These are phyloP conservation scores for Elymus sibiricus DNA, from an alignment of 176 grass and related monocot genomes.

Conservation along the genomic window DNA sequence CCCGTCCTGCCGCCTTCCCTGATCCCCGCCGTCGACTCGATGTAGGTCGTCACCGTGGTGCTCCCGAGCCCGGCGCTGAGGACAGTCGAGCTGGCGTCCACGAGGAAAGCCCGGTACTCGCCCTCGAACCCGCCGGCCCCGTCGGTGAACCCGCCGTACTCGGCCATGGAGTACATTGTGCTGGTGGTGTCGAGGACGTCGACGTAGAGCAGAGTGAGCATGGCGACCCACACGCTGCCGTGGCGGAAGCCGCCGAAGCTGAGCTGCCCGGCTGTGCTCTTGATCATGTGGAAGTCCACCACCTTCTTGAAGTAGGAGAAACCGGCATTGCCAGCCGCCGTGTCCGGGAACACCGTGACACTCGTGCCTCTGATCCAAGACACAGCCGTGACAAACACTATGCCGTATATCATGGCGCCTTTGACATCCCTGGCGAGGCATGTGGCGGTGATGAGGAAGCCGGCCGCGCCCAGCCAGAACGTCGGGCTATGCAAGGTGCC, in stretches of 20 bases:
- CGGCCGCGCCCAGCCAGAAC: slow-evolving; percentile 65
- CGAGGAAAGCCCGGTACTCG: slow-evolving; percentile 61
- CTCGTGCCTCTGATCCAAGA: slow-evolving; percentile 59
- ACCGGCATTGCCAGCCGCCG: slow-evolving; percentile 40
- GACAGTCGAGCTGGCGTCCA: slow-evolving; percentile 51
- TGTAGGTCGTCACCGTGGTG: slow-evolving; percentile 62
- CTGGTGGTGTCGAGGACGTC: slow-evolving; percentile 71
- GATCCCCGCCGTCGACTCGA: slow-evolving; percentile 71
- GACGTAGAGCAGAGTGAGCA: slow-evolving; percentile 64
- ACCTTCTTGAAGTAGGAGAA: slow-evolving; percentile 66
- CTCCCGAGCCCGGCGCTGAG: slow-evolving; percentile 57
- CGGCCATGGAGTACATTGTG: slow-evolving; percentile 75
- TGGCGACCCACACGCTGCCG: slow-evolving; percentile 39
- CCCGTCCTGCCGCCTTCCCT: slow-evolving; percentile 67
- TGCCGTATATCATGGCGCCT: slow-evolving; percentile 73
- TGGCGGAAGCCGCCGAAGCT: slow-evolving; percentile 46
- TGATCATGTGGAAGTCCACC: slow-evolving; percentile 54
- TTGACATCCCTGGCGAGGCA: slow-evolving; percentile 53
- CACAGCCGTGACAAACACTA: slow-evolving; percentile 55
- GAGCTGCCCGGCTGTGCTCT: slow-evolving; percentile 37
- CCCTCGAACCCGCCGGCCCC: slow-evolving; percentile 59
- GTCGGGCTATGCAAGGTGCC: slow-evolving; percentile 64
- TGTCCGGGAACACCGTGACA: slow-evolving; percentile 67
- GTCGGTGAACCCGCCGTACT: slow-evolving; percentile 57
- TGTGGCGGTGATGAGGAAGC: slow-evolving; percentile 55